These are phyloP conservation scores for Colletotrichum gigasporum DNA, from an alignment of 2,329 filamentous ascomycete species.

Conservation along the genomic window DNA sequence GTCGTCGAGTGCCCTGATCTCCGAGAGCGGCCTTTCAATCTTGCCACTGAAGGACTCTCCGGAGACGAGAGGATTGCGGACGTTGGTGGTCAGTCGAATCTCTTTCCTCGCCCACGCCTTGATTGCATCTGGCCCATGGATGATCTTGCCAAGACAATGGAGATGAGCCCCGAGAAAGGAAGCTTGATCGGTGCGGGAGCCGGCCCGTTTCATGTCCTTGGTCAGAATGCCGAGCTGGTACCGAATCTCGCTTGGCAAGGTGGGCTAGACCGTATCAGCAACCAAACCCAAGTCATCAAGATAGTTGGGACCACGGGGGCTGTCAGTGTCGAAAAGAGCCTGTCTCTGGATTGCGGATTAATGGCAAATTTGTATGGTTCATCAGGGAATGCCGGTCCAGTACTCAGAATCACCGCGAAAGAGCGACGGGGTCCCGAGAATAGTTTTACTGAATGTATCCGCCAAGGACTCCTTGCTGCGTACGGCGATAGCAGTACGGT, in stretches of 20 bases:
- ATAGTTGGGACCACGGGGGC: conserved; percentile 34
- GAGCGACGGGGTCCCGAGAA: conserved; percentile 35
- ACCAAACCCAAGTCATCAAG: conserved; percentile 41
- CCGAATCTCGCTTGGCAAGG: conserved; percentile 46
- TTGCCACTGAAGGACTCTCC: conserved; percentile 49
- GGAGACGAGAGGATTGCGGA: conserved; percentile 51
- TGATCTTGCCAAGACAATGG: conserved; percentile 44
- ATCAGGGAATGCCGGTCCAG: conserved; percentile 41
- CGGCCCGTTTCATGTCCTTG: conserved; percentile 51
- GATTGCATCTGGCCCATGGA: conserved; percentile 44
- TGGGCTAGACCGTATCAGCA: conserved; percentile 35
- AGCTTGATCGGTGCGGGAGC: conserved; percentile 52
- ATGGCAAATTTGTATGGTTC: conserved; percentile 55
- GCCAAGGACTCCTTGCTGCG: conserved; percentile 36
- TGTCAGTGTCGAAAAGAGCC: conserved; percentile 35
- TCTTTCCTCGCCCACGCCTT: conserved; percentile 46
- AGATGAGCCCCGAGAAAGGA: conserved; percentile 43
- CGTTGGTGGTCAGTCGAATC: conserved; percentile 53
- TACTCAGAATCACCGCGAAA: conserved; percentile 46
- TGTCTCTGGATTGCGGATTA: conserved; percentile 46
- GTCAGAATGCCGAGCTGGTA: conserved; percentile 52
- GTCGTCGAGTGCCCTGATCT: conserved; percentile 48
- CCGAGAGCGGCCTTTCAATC: conserved; percentile 44
- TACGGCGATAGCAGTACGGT: conserved; percentile 46
- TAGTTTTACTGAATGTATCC: conserved; percentile 47